Base-by-base conservation (phyloP, 768 basidiomycete species). In the Lentinula sp. region DNA sequence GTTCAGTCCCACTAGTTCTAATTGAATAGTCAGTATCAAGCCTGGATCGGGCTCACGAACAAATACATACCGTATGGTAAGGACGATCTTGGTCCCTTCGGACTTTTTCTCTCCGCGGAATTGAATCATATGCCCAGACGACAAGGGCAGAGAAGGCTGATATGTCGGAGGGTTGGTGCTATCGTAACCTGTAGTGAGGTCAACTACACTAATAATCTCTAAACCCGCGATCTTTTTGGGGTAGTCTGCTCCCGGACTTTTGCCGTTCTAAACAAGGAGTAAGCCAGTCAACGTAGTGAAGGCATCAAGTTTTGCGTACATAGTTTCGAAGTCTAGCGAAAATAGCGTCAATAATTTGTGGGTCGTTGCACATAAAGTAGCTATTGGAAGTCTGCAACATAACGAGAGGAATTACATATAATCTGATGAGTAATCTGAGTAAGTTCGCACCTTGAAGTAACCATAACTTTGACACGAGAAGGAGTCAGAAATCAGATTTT, bases 1-100 rank as follows among this genome's bases (percentile, higher is more conserved):
- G 93, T 66, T 95, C 93, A 13, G 93, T 95, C 18, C 93, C 93
- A 65, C 90, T 92, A 32, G 93, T 95, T 58, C 93, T 88, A 62
- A 18, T 54, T 60, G 35, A 35, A 13, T 6, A 40, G 34, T 46
- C 63, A 55, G 43, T 16, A 59, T 57, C 13, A 46, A 40, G 6
- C 39, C 35, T 46, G 65, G 2, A 57, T 49, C 32, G 40, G 46
- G 1, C 40, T 58, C 9, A 5, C 9, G 5, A 42, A 55, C 55
- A 34, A 45, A 28, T 13, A 69, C 75, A 7, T 70, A 89, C 89
- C 91, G 78, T 39, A 83, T 80, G 0, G 93, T 95, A 55, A 94
- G 74, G 1, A 84, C 82, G 46, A 93, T 78, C 63, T 73, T 82
- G 23, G 76, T 78, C 4, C 72, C 80, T 32, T 74, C 71, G 8